Percentiles rank a stretch among this genome's conserved stretches.
phyloP scores from a whole-genome alignment of 1,139 yeast genomes.

The Protomyces macrosporus region DNA sequence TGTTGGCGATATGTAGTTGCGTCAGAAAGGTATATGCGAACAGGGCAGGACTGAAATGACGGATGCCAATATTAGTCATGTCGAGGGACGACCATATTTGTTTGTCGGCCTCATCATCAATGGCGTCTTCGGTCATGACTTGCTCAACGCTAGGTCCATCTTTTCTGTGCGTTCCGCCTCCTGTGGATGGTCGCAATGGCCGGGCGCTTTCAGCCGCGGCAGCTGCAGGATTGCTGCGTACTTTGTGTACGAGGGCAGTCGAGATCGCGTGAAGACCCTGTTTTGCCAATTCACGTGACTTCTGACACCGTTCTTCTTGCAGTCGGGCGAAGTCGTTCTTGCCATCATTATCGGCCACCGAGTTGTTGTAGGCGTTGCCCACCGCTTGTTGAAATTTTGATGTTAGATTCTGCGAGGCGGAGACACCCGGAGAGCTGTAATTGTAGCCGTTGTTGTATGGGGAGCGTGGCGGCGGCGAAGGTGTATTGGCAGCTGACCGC shows the following conservation, averaged over 20 bases:
- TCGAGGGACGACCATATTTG: conserved; percentile 81
- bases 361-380: background rate
- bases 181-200: conserved; percentile 6
- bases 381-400: conserved; percentile 17
- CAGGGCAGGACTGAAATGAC: conserved; percentile 62
- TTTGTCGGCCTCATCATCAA: conserved; percentile 21
- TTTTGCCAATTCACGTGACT: conserved; percentile 14
- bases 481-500: conserved; percentile 8
- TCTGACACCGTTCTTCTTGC: conserved; percentile 14
- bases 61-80: conserved; percentile 80
- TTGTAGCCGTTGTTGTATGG: conserved; percentile 20
- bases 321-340: conserved; percentile 13
- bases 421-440: conserved; percentile 9
- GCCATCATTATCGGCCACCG: background rate
- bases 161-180: conserved; percentile 7
- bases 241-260: conserved; percentile 4
- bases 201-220: background rate
- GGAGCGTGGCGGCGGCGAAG: conserved; percentile 23
- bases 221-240: conserved; percentile 1
- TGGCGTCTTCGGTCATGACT: conserved; percentile 20
- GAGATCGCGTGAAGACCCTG: conserved; percentile 20
- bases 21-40: conserved; percentile 82
- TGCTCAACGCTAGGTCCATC: conserved; percentile 23
- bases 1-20: conserved; percentile 80
- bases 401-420: conserved; percentile 20